These are phyloP conservation scores for Gastrodia elata DNA, from an alignment of 106 monocot genomes.

Conservation along the genomic window DNA sequence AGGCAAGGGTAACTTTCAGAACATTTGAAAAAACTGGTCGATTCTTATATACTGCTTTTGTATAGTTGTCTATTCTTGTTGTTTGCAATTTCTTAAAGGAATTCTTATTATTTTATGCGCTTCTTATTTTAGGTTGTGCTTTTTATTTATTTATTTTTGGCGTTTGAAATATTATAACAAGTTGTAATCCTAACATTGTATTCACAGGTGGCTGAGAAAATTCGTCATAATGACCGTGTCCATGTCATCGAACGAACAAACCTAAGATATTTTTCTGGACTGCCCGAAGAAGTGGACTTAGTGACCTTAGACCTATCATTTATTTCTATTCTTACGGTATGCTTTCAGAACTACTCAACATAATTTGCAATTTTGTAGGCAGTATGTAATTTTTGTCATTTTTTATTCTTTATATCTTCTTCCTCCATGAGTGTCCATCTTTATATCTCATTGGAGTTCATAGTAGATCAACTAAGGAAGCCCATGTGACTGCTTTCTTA, in stretches of 20 bases:
- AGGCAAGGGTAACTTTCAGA: neutral
- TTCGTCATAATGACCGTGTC: conserved; percentile 66
- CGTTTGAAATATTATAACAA: neutral
- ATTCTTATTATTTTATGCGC: neutral
- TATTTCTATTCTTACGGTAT: conserved; percentile 95
- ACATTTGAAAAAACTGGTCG: neutral
- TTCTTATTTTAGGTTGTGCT: neutral
- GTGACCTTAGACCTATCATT: conserved; percentile 95
- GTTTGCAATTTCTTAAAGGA: neutral
- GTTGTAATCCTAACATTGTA: neutral
- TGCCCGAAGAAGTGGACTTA: conserved; percentile 77
- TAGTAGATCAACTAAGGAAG: neutral
- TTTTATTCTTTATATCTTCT: neutral
- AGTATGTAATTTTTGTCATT: neutral
- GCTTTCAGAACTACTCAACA: neutral
- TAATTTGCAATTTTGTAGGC: neutral
- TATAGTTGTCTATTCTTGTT: neutral
- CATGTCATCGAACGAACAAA: conserved; percentile 84
- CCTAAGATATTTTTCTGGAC: conserved; percentile 82
- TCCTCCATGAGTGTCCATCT: neutral
- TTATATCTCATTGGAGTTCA: neutral
- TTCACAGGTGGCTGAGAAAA: conserved; percentile 89
- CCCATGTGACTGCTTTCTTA: neutral
- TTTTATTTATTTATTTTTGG: neutral
- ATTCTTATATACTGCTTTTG: neutral